phyloP scores from a whole-genome alignment of 2,329 filamentous ascomycete genomes.

The Trichoderma sp. region DNA sequence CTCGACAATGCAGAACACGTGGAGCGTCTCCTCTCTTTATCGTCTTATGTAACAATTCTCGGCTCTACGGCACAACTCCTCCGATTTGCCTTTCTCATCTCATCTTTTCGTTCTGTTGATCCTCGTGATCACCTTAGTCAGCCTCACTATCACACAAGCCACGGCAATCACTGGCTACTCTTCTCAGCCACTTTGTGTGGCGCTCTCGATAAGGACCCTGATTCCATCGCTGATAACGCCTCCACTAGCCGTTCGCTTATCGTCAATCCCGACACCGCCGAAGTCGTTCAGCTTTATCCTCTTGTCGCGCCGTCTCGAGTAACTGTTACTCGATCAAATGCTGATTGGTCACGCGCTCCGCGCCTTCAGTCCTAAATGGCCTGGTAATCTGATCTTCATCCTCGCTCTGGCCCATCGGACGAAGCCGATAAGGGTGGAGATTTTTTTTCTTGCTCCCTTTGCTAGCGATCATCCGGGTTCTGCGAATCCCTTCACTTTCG shows the following conservation, averaged over 20 bases:
- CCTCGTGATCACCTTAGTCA: neutral
- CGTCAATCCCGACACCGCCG: constrained; percentile 20
- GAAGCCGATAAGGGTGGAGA: constrained; percentile 13
- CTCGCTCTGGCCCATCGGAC: constrained; percentile 8
- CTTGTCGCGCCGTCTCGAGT: constrained; percentile 11
- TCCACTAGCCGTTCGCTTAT: constrained; percentile 16
- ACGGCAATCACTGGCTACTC: neutral
- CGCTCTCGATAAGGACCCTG: neutral
- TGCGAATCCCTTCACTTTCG: constrained; percentile 9
- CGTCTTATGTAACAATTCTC: neutral
- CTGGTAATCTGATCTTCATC: neutral
- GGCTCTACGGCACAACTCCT: neutral
- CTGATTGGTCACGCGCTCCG: constrained; percentile 10
- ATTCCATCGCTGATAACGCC: constrained; percentile 4
- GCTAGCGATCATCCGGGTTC: neutral
- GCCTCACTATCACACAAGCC: neutral
- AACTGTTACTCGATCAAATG: constrained; percentile 22
- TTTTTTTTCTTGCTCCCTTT: neutral
- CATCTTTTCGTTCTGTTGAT: neutral
- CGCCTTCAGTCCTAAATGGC: neutral
- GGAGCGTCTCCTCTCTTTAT: neutral
- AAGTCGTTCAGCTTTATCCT: neutral
- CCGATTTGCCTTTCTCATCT: too few relatives aligned
- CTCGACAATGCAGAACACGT: neutral
- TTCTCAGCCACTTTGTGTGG: constrained; percentile 9